A percentile compares a stretch with the other conserved stretches of the same genome.
These are phyloP conservation scores for Boletus patriciae DNA, from an alignment of 768 basidiomycete species.

Conservation along the genomic window DNA sequence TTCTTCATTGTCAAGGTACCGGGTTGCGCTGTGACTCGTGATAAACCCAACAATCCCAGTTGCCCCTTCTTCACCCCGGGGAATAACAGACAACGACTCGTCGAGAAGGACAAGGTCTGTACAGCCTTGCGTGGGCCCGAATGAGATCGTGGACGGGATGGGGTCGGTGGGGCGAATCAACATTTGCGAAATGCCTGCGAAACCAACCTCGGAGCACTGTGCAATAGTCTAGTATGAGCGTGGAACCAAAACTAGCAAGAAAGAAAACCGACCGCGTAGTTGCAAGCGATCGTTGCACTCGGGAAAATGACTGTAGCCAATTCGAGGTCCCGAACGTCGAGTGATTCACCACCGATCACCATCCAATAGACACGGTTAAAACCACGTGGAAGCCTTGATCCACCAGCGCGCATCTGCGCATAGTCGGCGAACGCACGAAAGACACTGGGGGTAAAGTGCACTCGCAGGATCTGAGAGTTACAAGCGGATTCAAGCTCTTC, in stretches of 20 bases:
- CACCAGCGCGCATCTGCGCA: slow-evolving; percentile 21
- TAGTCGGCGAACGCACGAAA: slow-evolving; percentile 33
- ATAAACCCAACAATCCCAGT: slow-evolving; percentile 31
- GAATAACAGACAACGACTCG: slow-evolving; percentile 21
- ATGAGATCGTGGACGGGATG: slow-evolving; percentile 29
- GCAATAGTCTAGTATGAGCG: slow-evolving; percentile 18
- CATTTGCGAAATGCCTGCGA: slow-evolving; percentile 33
- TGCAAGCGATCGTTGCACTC: slow-evolving; percentile 29
- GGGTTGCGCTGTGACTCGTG: slow-evolving; percentile 28
- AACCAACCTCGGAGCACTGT: slow-evolving; percentile 34
- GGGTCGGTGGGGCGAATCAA: slow-evolving; percentile 26
- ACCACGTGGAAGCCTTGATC: slow-evolving; percentile 16
- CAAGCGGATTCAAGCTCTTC: slow-evolving; percentile 26
- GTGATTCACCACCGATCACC: slow-evolving; percentile 34
- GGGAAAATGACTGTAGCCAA: slow-evolving; percentile 28
- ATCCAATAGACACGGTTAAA: slow-evolving; percentile 34
- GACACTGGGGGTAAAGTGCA: slow-evolving; percentile 32
- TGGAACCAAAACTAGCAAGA: neutral
- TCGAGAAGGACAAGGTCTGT: slow-evolving; percentile 31
- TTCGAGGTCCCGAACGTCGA: slow-evolving; percentile 27
- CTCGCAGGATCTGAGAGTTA: slow-evolving; percentile 26
- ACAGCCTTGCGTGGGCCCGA: slow-evolving; percentile 30
- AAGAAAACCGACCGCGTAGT: slow-evolving; percentile 27
- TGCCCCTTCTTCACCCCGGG: slow-evolving; percentile 21
- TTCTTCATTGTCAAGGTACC: slow-evolving; percentile 24